phyloP scores from a whole-genome alignment of 2,329 filamentous ascomycete genomes.

The Penicillium aurantiogriseum region DNA sequence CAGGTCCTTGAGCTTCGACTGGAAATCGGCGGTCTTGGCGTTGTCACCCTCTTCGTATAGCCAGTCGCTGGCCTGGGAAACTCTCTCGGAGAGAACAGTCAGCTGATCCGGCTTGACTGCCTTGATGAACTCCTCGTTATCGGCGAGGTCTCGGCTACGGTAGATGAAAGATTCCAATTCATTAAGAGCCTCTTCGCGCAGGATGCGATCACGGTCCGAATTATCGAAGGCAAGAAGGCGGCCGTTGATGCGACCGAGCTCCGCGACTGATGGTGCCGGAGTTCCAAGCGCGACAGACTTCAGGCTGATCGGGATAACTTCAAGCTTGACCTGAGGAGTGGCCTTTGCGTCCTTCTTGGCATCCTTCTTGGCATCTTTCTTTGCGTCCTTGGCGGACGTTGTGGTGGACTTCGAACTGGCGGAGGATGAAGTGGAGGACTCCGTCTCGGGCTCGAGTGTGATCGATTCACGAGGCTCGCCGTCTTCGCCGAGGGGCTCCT shows the following conservation, averaged over 20 bases:
- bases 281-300: constrained; percentile 48
- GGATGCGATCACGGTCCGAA: constrained; percentile 73
- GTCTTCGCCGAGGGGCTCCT: constrained; percentile 65
- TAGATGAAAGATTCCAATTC: constrained; percentile 94
- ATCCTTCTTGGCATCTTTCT: constrained; percentile 19
- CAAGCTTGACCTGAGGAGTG: constrained; percentile 46
- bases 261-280: constrained; percentile 35
- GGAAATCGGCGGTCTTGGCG: constrained; percentile 72
- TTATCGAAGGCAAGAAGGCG: constrained; percentile 80
- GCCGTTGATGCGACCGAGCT: constrained; percentile 58
- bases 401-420: constrained; percentile 51
- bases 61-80: constrained; percentile 77
- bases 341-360: constrained; percentile 27
- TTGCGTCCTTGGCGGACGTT: constrained; percentile 48
- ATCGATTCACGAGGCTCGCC: constrained; percentile 52
- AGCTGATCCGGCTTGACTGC: constrained; percentile 70
- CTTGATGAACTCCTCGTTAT: constrained; percentile 70
- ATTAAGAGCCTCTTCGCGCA: constrained; percentile 85
- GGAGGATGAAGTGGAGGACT: constrained; percentile 46
- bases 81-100: constrained; percentile 63
- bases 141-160: constrained; percentile 76
- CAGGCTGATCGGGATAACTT: constrained; percentile 54
- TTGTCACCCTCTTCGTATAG: constrained; percentile 81
- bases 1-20: constrained; percentile 71
- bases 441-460: constrained; percentile 46